Conservation (phyloP, 2,329 filamentous ascomycete species). For the Sporothrix variecibatus region DNA sequence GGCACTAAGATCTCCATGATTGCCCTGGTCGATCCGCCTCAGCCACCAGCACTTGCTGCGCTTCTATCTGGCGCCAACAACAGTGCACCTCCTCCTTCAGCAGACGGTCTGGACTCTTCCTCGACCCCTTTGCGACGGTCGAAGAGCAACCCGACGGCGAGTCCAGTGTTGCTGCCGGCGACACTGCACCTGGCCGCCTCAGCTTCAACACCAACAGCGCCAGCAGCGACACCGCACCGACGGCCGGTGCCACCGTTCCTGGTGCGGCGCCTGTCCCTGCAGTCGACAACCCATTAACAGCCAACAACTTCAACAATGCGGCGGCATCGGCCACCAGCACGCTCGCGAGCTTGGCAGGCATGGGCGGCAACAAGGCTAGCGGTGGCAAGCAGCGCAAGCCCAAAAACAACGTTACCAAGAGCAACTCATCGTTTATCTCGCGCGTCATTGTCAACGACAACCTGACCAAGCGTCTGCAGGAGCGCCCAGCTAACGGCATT, state of each 20-base stretch:
- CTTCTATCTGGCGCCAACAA: slow-evolving; percentile 49
- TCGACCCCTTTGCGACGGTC: slow-evolving; percentile 21
- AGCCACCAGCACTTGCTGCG: slow-evolving; percentile 55
- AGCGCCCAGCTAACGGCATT: slow-evolving; percentile 74
- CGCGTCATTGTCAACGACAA: slow-evolving; percentile 88
- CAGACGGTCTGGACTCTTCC: slow-evolving; percentile 27
- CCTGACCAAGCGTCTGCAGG: slow-evolving; percentile 74
- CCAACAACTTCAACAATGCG: slow-evolving; percentile 35
- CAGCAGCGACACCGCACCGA: slow-evolving; percentile 38
- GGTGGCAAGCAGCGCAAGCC: slow-evolving; percentile 81
- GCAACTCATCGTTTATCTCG: slow-evolving; percentile 98
- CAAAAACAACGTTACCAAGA: slow-evolving; percentile 98
- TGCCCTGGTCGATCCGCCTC: slow-evolving; percentile 64
- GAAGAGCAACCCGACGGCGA: slow-evolving; percentile 30
- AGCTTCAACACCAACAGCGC: slow-evolving; percentile 31
- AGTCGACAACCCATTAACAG: slow-evolving; percentile 36
- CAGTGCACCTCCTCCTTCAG: slow-evolving; percentile 35
- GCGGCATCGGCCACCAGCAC: slow-evolving; percentile 55
- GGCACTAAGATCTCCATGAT: slow-evolving; percentile 84
- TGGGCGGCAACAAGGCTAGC: slow-evolving; percentile 66
- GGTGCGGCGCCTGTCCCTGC: slow-evolving; percentile 33
- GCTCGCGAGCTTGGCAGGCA: slow-evolving; percentile 77
- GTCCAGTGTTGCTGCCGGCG: slow-evolving; percentile 13
- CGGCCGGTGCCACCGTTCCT: slow-evolving; percentile 56
- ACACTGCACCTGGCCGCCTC: slow-evolving; percentile 28